These are phyloP conservation scores for Neopestalotiopsis sp. DNA, from an alignment of 2,329 filamentous ascomycete genomes.

Conservation along the genomic window DNA sequence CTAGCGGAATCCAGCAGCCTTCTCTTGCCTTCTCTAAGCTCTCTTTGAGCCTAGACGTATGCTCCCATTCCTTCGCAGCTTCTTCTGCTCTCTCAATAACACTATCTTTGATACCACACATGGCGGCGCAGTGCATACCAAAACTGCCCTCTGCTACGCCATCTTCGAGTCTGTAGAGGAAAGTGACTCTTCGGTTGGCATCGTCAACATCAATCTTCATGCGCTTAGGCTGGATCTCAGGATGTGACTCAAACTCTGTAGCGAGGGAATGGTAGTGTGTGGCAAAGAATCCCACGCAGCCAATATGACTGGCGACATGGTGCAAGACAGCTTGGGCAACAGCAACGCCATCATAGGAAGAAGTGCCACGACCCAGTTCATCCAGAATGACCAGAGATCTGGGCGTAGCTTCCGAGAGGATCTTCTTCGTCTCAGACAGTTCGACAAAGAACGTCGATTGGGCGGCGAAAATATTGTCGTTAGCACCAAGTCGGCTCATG, in stretches of 20 bases:
- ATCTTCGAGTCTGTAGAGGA: constrained; percentile 91
- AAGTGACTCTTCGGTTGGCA: constrained; percentile 83
- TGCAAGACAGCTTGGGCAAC: constrained; percentile 98
- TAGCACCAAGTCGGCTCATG: constrained; percentile 96
- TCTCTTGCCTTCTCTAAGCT: constrained; percentile 81
- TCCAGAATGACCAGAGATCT: constrained; percentile 96
- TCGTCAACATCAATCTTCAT: constrained; percentile 98
- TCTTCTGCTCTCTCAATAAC: constrained; percentile 88
- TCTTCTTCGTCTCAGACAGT: constrained; percentile 97
- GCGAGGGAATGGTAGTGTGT: constrained; percentile 97
- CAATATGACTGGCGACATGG: constrained; percentile 90
- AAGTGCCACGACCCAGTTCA: constrained; percentile 92
- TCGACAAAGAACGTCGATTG: constrained; percentile 99
- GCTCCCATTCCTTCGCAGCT: constrained; percentile 92
- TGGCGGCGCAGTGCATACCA: constrained; percentile 97
- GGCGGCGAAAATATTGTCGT: constrained; percentile 98
- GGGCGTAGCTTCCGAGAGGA: constrained; percentile 89
- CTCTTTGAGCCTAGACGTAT: constrained; percentile 88
- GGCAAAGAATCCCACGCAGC: constrained; percentile 94
- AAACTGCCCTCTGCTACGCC: constrained; percentile 96
- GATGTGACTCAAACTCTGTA: constrained; percentile 86
- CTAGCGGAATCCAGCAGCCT: constrained; percentile 82
- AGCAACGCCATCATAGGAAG: constrained; percentile 93
- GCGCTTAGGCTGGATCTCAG: constrained; percentile 82
- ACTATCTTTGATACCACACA: constrained; percentile 89